Evolutionary conservation across 2,329 filamentous ascomycete species (phyloP).

Genomic region (Sporothrix luriei): DNA sequence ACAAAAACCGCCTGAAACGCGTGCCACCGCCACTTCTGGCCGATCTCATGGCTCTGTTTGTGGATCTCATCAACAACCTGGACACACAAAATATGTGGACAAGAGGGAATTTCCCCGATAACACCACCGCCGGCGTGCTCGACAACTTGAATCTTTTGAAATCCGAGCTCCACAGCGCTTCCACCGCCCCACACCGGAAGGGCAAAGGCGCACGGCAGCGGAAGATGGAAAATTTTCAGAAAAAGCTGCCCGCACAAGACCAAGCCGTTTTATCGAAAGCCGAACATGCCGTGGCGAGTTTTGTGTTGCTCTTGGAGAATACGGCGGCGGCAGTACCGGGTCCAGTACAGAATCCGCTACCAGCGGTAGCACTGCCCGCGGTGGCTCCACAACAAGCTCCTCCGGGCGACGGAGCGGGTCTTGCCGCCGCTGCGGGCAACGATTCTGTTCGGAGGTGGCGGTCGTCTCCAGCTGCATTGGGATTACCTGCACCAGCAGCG

Average conservation of each 20-base stretch:
- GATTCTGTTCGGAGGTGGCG: not conserved
- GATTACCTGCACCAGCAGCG: no score
- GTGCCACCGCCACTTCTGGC: not conserved
- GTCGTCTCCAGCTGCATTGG: not conserved
- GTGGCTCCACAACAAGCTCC: no score
- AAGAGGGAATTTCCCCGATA: not conserved
- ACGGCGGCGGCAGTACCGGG: not conserved
- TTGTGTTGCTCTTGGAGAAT: not conserved
- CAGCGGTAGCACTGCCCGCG: not conserved
- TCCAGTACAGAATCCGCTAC: not conserved
- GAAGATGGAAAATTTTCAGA: not conserved
- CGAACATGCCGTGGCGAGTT: not conserved
- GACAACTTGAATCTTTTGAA: not conserved
- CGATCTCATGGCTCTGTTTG: not conserved
- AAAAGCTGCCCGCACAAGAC: not conserved
- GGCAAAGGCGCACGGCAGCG: not conserved
- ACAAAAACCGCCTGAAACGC: not conserved
- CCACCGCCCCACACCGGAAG: not conserved
- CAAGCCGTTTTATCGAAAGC: not conserved
- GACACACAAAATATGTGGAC: not conserved
- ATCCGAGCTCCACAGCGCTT: not conserved
- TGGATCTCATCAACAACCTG: not conserved
- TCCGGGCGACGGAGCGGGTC: not conserved
- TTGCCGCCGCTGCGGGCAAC: not conserved
- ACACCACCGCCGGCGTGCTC: not conserved